Evolutionary conservation across 1,139 yeast species (phyloP), one percentile per base, ranked within the genome.

Genomic region (Debaryomyces coudertii): DNA sequence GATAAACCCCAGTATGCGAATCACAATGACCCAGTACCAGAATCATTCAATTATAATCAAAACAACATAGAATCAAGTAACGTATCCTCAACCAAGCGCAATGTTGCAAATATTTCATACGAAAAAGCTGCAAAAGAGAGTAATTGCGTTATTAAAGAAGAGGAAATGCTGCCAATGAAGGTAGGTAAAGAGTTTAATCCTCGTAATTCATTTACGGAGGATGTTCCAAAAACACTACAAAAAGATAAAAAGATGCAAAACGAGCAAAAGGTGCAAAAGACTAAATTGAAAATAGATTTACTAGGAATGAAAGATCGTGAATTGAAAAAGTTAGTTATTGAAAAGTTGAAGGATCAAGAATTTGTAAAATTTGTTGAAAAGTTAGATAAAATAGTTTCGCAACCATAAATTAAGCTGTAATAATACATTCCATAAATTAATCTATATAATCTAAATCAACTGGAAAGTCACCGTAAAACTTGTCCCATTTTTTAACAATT

Each of bases 401-500:
- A 43, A 42, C 15, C 25, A n/a, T 22, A 29, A 16, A 27, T 20
- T 20, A 4, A 20, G 22, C 5, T 20, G 5, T 20, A 20, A 20
- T 20, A 20, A 20, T 20, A 20, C 14, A 28, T 37, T 28, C 30
- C 12, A 35, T 39, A 33, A 44, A 28, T 30, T 29, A 39, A 12
- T 31, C 40, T 33, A 37, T 37, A 24, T 24, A 29, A 28, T 25
- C 29, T 34, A 38, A 22, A 28, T 28, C 25, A n/a, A 38, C 40
- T 8, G 41, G 15, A 28, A 16, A 12, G 28, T 28, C 25, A 11
- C 38, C 36, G 31, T 51, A 44, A 14, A 56, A 44, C 51, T 71
- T 77, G 2, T 60, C 59, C 89, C 89, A 84, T 47, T 66, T 62
- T 52, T 79, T 81, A 5, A 82, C 69, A 2, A 66, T 66, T 41